Base-by-base conservation (phyloP, 352 stramenopile species). In the Globisporangium radiosum region DNA sequence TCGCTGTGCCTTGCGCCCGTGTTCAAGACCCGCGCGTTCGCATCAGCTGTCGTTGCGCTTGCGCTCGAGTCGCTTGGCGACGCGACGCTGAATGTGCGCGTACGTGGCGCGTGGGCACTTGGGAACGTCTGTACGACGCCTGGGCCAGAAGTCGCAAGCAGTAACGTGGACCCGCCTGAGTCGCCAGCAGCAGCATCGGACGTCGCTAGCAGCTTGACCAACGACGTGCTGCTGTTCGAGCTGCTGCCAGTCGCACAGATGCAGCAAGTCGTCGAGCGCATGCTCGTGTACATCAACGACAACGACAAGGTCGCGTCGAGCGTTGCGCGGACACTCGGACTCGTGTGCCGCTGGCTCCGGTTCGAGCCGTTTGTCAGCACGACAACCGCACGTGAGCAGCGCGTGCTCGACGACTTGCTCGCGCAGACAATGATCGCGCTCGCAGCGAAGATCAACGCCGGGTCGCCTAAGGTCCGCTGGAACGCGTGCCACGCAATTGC, bases 291-390 rank as follows among this genome's bases (percentile, higher is more conserved):
- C 56, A 81, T 95, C 49, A 88, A 82, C 48, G 85, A 95, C 64
- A 93, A 95, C 54, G 85, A 95, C 76, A 95, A 95, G 67, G 85
- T 95, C 17, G 85, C 81, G 15, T 95, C 85, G 10, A 95, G 85
- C 17, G 78, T 95, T 15, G 81, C 83, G 15, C 73, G 85, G 13
- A 93, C 85, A 4, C 66, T 95, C 48, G 85, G 85, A 0, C 77
- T 95, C 4, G 75, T 95, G 4, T 86, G 80, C 56, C 78, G 85
- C 4, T 95, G 85, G 85, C 76, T 88, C 17, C 88, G 72, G 59
- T 91, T 90, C 25, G 71, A 81, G 14, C 66, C 78, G 17, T 92
- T 92, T 65, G 60, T 75, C 0, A 44, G 54, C 15, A 78, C 66
- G 47, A 62, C 71, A 0, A 73, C 67, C 0, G 9, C 60, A 2